Evolutionary conservation across 2,329 filamentous ascomycete genomes (phyloP).

Genomic region (Aspergillus puulaauensis): DNA sequence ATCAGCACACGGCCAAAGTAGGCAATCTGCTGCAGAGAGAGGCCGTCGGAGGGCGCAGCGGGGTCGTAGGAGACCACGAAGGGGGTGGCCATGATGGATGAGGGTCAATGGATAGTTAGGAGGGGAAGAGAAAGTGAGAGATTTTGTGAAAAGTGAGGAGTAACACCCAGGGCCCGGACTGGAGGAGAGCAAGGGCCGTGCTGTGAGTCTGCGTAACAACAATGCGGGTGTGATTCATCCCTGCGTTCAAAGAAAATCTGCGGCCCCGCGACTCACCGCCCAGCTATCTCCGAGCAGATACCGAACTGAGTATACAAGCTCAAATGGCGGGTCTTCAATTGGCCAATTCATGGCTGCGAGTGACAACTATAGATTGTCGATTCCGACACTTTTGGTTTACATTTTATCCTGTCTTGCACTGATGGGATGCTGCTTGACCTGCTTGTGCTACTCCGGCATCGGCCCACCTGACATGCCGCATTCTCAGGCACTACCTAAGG

Average conservation of each 20-base stretch:
- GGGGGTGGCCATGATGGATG: conserved; percentile 40
- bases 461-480: too few species aligned
- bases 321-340: not conserved
- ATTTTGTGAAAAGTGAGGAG: not conserved
- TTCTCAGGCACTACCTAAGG: too few species aligned
- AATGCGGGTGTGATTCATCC: not conserved
- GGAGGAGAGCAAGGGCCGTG: not conserved
- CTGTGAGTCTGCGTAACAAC: not conserved
- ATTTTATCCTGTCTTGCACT: not conserved
- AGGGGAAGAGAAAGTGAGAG: not conserved
- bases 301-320: not conserved
- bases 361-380: not conserved
- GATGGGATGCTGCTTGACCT: too few species aligned
- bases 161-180: not conserved
- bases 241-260: not conserved
- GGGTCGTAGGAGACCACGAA: conserved; percentile 44
- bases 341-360: not conserved
- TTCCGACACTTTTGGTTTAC: too few species aligned
- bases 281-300: not conserved
- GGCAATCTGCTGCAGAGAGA: conserved; percentile 54
- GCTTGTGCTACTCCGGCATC: too few species aligned
- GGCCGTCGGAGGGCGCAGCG: conserved; percentile 48
- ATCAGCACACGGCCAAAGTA: conserved; percentile 61
- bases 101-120: not conserved
- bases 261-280: not conserved